Evolutionary conservation across 1,284 basidiomycete genomes (phyloP).

Genomic region (Ganoderma leucocontextum): DNA sequence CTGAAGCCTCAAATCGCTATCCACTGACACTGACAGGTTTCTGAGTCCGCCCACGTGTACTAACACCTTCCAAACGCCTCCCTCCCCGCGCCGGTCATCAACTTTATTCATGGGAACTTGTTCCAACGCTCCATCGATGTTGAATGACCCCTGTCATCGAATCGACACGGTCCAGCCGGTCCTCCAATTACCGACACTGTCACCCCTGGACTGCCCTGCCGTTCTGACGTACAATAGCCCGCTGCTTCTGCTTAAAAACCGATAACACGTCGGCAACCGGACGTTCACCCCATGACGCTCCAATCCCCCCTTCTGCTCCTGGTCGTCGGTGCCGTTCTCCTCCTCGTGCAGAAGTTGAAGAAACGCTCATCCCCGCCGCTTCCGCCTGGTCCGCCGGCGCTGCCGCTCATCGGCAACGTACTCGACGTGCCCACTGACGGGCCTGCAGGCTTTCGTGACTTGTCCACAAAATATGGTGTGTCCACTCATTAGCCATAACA

Average conservation of each 20-base stretch:
- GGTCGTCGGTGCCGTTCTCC: background rate
- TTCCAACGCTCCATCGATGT: background rate
- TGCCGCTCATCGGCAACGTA: slow-evolving; percentile 19
- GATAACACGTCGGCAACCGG: background rate
- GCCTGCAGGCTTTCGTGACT: background rate
- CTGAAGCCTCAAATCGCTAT: background rate
- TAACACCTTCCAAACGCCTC: background rate
- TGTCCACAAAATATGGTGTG: slow-evolving; percentile 6
- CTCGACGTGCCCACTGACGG: slow-evolving; percentile 11
- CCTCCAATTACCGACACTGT: background rate
- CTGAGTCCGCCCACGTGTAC: background rate
- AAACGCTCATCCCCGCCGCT: slow-evolving; percentile 6
- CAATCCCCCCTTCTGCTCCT: background rate
- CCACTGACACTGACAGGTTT: background rate
- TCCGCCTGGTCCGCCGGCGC: slow-evolving; percentile 14
- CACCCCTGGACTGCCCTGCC: background rate
- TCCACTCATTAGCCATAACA: background rate
- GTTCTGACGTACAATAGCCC: background rate
- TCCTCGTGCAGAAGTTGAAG: background rate
- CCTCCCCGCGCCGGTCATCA: background rate
- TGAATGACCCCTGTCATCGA: background rate
- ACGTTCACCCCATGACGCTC: background rate
- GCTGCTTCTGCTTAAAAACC: background rate
- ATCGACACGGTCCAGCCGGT: background rate
- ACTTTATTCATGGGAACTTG: background rate